Evolutionary conservation across 257 asterid species (phyloP).

Genomic region (Solanum ahanhuiri): DNA sequence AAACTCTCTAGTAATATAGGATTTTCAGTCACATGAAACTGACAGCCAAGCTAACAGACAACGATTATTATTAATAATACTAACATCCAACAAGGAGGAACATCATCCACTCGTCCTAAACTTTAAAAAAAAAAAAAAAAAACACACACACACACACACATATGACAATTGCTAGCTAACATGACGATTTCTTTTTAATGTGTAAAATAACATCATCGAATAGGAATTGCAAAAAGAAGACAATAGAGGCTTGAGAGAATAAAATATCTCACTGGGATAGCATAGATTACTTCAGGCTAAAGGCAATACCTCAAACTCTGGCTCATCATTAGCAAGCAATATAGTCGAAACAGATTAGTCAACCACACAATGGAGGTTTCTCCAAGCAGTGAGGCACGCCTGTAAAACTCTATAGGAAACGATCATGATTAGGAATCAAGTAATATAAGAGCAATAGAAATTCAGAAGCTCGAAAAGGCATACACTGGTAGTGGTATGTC

Average conservation of each 20-base stretch:
- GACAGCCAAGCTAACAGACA: background rate
- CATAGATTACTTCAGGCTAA: background rate
- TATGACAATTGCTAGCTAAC: background rate
- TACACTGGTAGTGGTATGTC: background rate
- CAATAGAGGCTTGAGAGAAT: background rate
- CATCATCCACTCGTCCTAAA: background rate
- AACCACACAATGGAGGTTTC: background rate
- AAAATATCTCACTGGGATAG: background rate
- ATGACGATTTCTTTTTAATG: background rate
- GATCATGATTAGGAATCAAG: background rate
- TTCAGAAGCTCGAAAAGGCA: background rate
- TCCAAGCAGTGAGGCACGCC: background rate
- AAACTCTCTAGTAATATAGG: background rate
- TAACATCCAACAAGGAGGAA: background rate
- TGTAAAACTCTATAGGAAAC: background rate
- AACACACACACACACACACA: background rate
- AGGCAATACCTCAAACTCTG: background rate
- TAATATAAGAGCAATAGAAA: background rate
- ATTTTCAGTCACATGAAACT: background rate
- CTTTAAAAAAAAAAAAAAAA: background rate
- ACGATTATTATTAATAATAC: background rate
- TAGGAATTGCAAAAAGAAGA: background rate
- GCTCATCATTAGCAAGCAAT: background rate
- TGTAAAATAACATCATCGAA: background rate
- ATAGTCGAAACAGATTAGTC: background rate